Percentiles rank a stretch among this genome's conserved stretches.
These are phyloP conservation scores for Mrakia hoshinonis DNA, from an alignment of 768 basidiomycete genomes.

Conservation along the genomic window DNA sequence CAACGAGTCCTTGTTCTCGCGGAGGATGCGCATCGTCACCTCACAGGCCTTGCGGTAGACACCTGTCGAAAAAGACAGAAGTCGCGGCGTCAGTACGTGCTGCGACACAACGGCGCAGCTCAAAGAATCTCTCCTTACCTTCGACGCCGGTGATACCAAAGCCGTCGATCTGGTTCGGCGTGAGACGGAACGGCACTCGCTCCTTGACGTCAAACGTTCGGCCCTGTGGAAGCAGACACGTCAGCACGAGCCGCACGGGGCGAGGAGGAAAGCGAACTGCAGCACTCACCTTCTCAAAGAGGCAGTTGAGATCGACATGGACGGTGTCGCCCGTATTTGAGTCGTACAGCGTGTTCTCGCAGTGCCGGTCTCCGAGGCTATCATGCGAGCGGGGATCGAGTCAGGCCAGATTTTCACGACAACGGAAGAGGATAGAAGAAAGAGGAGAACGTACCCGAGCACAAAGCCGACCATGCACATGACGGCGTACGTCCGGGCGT, in stretches of 20 bases:
- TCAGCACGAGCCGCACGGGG: not conserved
- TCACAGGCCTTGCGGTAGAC: constrained; percentile 86
- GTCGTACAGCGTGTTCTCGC: constrained; percentile 93
- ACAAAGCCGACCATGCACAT: constrained; percentile 99
- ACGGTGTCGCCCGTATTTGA: constrained; percentile 77
- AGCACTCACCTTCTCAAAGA: constrained; percentile 76
- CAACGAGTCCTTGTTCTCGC: constrained; percentile 81
- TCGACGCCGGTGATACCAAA: constrained; percentile 88
- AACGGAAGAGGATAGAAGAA: not conserved
- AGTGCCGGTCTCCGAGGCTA: constrained; percentile 95
- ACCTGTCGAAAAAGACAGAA: constrained; percentile 45
- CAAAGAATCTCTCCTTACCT: constrained; percentile 47
- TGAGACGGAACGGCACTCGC: constrained; percentile 85
- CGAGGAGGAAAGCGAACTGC: not conserved
- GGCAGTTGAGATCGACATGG: constrained; percentile 95
- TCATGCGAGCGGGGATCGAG: not conserved
- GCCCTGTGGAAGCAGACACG: constrained; percentile 46
- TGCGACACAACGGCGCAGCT: not conserved
- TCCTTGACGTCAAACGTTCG: constrained; percentile 80
- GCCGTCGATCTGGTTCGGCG: constrained; percentile 85
- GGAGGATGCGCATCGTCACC: constrained; percentile 74
- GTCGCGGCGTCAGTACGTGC: constrained; percentile 18
- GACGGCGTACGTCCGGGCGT: constrained; percentile 82
- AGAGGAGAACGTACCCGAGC: constrained; percentile 57
- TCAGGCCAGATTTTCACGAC: not conserved